Evolutionary conservation across 108 stramenopile species (phyloP), one percentile per base, ranked within the genome.

Genomic region (Cyclotella cryptica): DNA sequence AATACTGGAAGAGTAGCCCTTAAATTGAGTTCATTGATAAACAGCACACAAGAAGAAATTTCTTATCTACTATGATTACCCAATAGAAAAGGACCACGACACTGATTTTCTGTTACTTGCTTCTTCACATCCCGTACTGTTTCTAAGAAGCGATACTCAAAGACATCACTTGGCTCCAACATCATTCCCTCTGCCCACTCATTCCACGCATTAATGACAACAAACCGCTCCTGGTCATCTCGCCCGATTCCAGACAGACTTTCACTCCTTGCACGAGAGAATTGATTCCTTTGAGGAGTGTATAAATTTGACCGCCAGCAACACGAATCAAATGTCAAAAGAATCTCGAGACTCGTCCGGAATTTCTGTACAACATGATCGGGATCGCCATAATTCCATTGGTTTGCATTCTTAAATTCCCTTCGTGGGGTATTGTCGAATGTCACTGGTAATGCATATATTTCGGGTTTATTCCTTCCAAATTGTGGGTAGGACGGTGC

Each of bases 111-210:
- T 6, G 6, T 2, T 35, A 55, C 55, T 5, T 55, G 13, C 19
- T 66, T 39, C 52, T 88, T 78, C 22, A 68, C 79, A 14, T 62
- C 74, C 47, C 53, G 68, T 14, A 88, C 79, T 6, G 69, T 52
- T 69, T 88, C 86, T 64, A 90, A 71, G 55, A 86, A 88, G 13
- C 66, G 44, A 11, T 67, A 43, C 10, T 88, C 90, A 66, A 78
- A 91, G 0, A 80, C 77, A 74, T 86, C 79, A 57, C 80, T 83
- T 30, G 90, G 88, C 70, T 91, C 90, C 58, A 91, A 13, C 14
- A 83, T 80, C 90, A 91, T 91, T 65, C 88, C 90, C 77, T 91
- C 90, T 18, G 78, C 90, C 90, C 90, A 91, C 76, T 90, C 89
- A 79, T 90, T 90, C 89, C 65, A 72, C 5, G 89, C 84, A 78